A percentile compares a stretch with the other conserved stretches of the same genome.
phyloP scores from a whole-genome alignment of 192 early-diverging fungal species.

The Umbelopsis ramanniana region DNA sequence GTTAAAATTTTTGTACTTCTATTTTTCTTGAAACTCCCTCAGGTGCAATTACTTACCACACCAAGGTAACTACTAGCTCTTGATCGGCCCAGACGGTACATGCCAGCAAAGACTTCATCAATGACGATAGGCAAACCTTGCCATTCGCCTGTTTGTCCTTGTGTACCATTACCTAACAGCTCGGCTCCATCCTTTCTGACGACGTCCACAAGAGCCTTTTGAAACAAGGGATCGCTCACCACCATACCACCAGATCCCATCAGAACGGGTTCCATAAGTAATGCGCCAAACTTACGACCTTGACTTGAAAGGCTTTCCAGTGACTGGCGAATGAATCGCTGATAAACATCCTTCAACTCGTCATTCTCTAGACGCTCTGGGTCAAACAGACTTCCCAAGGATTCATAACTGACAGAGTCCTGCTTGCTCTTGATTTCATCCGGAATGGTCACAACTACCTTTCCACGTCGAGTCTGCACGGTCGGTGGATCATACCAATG shows the following conservation, averaged over 20 bases:
- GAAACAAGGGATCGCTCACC: conserved; percentile 80
- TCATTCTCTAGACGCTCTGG: conserved; percentile 1
- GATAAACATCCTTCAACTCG: conserved; percentile 45
- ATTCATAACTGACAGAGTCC: conserved; percentile 20
- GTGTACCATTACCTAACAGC: conserved; percentile 33
- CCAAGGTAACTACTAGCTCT: conserved; percentile 64
- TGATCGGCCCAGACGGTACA: conserved; percentile 66
- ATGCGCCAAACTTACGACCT: conserved; percentile 55
- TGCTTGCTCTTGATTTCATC: conserved; percentile 13
- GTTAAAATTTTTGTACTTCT: conserved; percentile 4
- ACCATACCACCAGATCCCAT: conserved; percentile 89
- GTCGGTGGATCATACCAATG: conserved; percentile 75
- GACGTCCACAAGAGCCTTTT: conserved; percentile 62
- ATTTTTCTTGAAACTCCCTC: background rate
- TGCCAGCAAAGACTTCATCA: conserved; percentile 84
- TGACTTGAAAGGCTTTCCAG: conserved; percentile 39
- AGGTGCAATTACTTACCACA: conserved; percentile 46
- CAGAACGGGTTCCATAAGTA: conserved; percentile 79
- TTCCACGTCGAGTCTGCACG: conserved; percentile 52
- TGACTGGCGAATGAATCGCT: conserved; percentile 43
- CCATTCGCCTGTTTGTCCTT: conserved; percentile 39
- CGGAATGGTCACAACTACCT: conserved; percentile 44
- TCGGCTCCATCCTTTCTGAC: conserved; percentile 44
- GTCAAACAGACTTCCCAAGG: conserved; percentile 8
- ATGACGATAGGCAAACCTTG: conserved; percentile 72